Conservation (phyloP, 2,329 filamentous ascomycete species). For the Scopulariopsis brevicaulis region DNA sequence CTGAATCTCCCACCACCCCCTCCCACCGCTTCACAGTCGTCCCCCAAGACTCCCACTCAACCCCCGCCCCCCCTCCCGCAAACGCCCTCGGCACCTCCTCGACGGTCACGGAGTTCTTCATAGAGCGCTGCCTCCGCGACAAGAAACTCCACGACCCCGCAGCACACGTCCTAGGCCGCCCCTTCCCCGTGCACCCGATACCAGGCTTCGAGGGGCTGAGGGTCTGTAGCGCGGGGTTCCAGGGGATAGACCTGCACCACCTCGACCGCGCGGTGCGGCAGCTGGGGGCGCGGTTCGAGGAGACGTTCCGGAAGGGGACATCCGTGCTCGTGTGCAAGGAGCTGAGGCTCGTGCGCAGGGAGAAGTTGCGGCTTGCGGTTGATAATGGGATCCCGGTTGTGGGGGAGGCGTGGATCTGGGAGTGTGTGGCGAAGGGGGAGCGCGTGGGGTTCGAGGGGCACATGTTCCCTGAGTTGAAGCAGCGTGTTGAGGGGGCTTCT, state of each 20-base stretch:
- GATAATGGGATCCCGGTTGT: constrained; percentile 75
- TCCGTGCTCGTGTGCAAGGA: constrained; percentile 68
- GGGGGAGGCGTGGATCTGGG: constrained; percentile 72
- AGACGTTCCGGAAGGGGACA: constrained; percentile 59
- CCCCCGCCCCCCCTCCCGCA: neutral
- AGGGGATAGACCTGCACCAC: constrained; percentile 75
- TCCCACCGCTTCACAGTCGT: constrained; percentile 39
- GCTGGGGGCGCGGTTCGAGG: constrained; percentile 71
- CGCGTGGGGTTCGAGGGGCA: constrained; percentile 32
- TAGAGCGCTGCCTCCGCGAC: constrained; percentile 76
- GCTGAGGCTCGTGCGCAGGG: constrained; percentile 43
- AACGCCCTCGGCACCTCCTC: constrained; percentile 20
- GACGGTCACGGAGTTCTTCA: constrained; percentile 79
- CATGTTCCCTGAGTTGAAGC: constrained; percentile 33
- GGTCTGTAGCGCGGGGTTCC: constrained; percentile 74
- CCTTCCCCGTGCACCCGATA: constrained; percentile 62
- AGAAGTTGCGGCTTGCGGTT: constrained; percentile 70
- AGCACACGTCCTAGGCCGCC: constrained; percentile 62
- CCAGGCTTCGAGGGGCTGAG: constrained; percentile 56
- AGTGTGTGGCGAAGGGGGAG: constrained; percentile 53
- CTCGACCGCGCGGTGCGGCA: constrained; percentile 65
- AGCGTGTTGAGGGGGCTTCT: constrained; percentile 2
- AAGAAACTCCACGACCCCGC: constrained; percentile 60
- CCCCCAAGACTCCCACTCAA: constrained; percentile 25
- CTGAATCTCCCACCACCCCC: constrained; percentile 15